These are phyloP conservation scores for Penicillium sp. DNA, from an alignment of 2,329 filamentous ascomycete species.

Conservation along the genomic window DNA sequence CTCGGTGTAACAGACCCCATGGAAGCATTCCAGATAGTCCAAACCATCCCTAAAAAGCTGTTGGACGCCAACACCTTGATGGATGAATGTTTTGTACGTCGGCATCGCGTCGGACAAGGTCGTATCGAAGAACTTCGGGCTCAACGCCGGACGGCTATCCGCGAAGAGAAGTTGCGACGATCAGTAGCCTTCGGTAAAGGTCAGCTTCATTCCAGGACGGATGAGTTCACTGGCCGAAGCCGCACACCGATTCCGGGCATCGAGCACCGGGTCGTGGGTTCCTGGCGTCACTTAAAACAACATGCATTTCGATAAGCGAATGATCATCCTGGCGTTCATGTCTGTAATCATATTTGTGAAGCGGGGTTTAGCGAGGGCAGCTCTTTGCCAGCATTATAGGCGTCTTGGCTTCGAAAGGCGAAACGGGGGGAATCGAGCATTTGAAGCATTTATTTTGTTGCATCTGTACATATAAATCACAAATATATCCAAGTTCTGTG, in stretches of 20 bases:
- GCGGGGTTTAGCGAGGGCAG: neutral
- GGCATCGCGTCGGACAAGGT: slow-evolving; percentile 77
- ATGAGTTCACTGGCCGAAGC: slow-evolving; percentile 32
- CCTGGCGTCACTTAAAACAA: slow-evolving; percentile 36
- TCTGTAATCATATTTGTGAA: slow-evolving; percentile 21
- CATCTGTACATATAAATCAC: slow-evolving; percentile 1
- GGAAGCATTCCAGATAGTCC: slow-evolving; percentile 94
- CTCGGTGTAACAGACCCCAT: slow-evolving; percentile 77
- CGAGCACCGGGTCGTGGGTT: slow-evolving; percentile 34
- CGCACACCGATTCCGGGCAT: slow-evolving; percentile 30
- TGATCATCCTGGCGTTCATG: neutral
- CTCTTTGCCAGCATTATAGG: slow-evolving; percentile 17
- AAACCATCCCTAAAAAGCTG: slow-evolving; percentile 76
- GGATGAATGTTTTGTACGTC: slow-evolving; percentile 76
- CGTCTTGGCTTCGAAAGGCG: slow-evolving; percentile 11
- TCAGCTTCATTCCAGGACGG: slow-evolving; percentile 32
- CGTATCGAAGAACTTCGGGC: slow-evolving; percentile 73
- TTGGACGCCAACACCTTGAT: slow-evolving; percentile 79
- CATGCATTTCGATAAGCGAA: slow-evolving; percentile 33
- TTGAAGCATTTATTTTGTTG: slow-evolving; percentile 4
- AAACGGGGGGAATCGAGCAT: neutral
- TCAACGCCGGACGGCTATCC: slow-evolving; percentile 58
- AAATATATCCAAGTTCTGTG: neutral
- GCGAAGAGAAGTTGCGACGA: slow-evolving; percentile 41
- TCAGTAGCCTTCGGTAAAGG: slow-evolving; percentile 38